Evolutionary conservation across 1,284 basidiomycete species (phyloP), one percentile per base, ranked within the genome.

Genomic region (Meira nashicola): DNA sequence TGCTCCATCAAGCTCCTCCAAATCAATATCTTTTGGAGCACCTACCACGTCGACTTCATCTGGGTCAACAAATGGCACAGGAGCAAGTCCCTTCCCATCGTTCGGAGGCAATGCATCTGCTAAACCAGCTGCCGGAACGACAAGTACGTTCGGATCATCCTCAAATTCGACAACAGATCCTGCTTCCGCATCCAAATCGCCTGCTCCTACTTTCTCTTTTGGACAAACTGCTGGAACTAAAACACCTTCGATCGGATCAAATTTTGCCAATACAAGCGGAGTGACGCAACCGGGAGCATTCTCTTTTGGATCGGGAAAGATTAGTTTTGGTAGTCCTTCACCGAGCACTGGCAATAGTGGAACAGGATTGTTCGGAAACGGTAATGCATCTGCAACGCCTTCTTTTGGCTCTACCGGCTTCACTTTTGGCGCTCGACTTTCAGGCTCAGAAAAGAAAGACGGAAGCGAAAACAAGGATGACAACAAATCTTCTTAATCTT

Each of bases 271-370:
- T 59, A 50, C 59, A 55, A 11, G 64, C 59, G 10, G 43, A 55
- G 21, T 55, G 57, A 5, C 62, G 25, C 23, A 64, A 52, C 0
- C 60, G 48, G 17, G 66, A 54, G 41, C 60, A 66, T 58, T 63
- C 58, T 19, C 62, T 59, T 46, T 61, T 58, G 50, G 65, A 65
- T 58, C 64, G 59, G 14, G 64, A 59, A 9, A 65, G 66, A 43
- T 62, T 60, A 2, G 64, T 60, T 0, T 43, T 23, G 12, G 58
- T 44, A 52, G 11, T 21, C 25, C 40, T 57, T 39, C 23, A 60
- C 63, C 38, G 59, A 48, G 7, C 55, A 57, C 19, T 44, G 54
- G 1, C 53, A n/a, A 12, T 59, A 64, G 25, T 56, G 11, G 28
- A 33, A 33, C 28, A 33, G 28, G 28, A 33, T 33, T 33, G 28